These are phyloP conservation scores for Nicotiana knightiana DNA, from an alignment of 257 asterid genomes.

Conservation along the genomic window DNA sequence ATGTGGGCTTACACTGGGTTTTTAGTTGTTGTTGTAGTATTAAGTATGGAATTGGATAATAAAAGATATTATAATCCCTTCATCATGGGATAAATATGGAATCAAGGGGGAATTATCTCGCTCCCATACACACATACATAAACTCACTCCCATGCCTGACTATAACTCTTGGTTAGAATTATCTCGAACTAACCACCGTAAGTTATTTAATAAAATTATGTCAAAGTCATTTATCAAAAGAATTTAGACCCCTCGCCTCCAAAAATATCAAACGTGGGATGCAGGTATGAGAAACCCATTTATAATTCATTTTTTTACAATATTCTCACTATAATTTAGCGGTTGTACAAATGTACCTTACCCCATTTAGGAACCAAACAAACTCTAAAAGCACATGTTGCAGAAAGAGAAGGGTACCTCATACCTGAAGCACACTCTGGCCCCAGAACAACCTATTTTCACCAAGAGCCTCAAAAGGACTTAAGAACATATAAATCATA, in stretches of 20 bases:
- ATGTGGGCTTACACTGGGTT: no score
- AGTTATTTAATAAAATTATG: not conserved
- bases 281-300: not conserved
- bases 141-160: not conserved
- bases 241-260: not conserved
- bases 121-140: not conserved
- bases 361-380: not conserved
- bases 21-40: no score
- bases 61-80: not conserved
- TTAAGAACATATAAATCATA: slow-evolving; percentile 92
- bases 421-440: slow-evolving; percentile 78
- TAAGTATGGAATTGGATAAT: not conserved
- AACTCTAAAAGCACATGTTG: not conserved
- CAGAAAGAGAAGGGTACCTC: slow-evolving; percentile 15
- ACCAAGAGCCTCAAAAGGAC: slow-evolving; percentile 85
- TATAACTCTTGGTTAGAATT: not conserved
- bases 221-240: not conserved
- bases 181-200: not conserved
- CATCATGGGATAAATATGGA: not conserved
- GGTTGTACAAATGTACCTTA: not conserved
- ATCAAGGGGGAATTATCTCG: not conserved
- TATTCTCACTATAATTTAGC: not conserved
- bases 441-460: slow-evolving; percentile 86
- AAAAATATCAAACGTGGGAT: not conserved
- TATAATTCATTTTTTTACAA: not conserved